Percentiles rank a stretch among this genome's conserved stretches.
Conservation (phyloP, 1,284 basidiomycete genomes). For the Rhodotorula sp. region DNA sequence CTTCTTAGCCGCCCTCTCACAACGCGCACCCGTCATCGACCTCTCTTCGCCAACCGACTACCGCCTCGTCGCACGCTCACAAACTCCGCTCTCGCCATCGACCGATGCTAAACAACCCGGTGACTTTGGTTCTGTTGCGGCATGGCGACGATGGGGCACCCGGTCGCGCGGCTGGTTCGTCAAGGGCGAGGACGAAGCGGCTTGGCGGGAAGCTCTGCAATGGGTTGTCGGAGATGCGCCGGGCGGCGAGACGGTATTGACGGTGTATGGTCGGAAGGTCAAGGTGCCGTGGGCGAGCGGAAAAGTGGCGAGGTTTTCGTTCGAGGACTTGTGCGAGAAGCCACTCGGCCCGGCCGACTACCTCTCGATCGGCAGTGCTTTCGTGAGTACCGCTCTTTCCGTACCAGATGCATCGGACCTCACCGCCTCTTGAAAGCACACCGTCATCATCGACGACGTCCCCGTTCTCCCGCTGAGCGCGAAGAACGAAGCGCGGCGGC, state of each 20-base stretch:
- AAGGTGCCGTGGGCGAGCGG: constrained; percentile 55
- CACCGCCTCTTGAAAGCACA: constrained; percentile 46
- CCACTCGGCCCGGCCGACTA: constrained; percentile 69
- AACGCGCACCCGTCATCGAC: constrained; percentile 61
- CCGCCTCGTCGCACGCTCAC: constrained; percentile 36
- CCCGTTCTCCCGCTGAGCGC: constrained; percentile 59
- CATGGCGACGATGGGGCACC: constrained; percentile 37
- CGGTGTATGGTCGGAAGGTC: constrained; percentile 57
- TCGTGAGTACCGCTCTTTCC: constrained; percentile 12
- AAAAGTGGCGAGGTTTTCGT: constrained; percentile 58
- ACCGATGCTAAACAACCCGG: constrained; percentile 9
- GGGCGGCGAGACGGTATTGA: constrained; percentile 41
- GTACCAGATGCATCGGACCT: not conserved
- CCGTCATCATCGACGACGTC: constrained; percentile 61
- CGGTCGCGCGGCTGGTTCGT: constrained; percentile 42
- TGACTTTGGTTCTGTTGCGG: constrained; percentile 27
- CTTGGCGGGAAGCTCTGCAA: constrained; percentile 48
- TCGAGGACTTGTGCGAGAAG: constrained; percentile 63
- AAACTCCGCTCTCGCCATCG: constrained; percentile 8
- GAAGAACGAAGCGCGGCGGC: constrained; percentile 68
- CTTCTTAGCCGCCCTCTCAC: constrained; percentile 64
- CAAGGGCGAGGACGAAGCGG: constrained; percentile 32
- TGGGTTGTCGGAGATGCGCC: constrained; percentile 31
- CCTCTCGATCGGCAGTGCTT: constrained; percentile 56
- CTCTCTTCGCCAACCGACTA: constrained; percentile 53